Conservation (phyloP, 257 asterid genomes). For the Vinca minor region DNA sequence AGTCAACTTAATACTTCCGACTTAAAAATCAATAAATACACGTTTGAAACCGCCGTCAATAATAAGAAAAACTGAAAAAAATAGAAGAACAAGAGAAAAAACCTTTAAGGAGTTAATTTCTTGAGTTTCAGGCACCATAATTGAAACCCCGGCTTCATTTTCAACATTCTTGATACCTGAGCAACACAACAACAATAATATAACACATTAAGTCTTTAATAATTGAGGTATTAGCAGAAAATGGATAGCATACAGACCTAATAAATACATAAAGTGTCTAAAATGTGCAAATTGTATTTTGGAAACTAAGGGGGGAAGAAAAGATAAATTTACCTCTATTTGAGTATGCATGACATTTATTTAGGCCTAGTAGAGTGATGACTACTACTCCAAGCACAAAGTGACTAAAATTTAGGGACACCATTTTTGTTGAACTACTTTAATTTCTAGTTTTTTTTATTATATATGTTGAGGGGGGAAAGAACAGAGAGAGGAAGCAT, state of each 20-base stretch:
- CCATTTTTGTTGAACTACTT: slow-evolving; percentile 25
- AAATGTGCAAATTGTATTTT: neutral
- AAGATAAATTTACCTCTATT: slow-evolving; percentile 28
- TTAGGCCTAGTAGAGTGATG: slow-evolving; percentile 17
- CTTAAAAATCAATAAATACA: no score
- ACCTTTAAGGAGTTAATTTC: slow-evolving; percentile 1
- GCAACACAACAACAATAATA: no score
- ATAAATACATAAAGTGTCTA: no score
- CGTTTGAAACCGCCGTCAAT: no score
- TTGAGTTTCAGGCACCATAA: slow-evolving; percentile 7
- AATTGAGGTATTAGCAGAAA: no score
- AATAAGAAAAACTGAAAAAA: neutral
- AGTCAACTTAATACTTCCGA: no score
- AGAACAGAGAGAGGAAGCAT: no score
- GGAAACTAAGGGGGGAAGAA: neutral
- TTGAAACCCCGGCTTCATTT: slow-evolving; percentile 12
- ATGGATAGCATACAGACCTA: no score
- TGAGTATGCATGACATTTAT: slow-evolving; percentile 17
- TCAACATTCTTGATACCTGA: slow-evolving; percentile 24
- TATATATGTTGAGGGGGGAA: no score
- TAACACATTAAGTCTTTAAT: no score
- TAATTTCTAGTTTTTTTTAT: no score
- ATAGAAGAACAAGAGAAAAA: no score
- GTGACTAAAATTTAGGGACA: slow-evolving; percentile 12
- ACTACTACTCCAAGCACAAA: slow-evolving; percentile 21